These are phyloP conservation scores for Oryza australiensis DNA, from an alignment of 176 grass and related monocot genomes.

Conservation along the genomic window DNA sequence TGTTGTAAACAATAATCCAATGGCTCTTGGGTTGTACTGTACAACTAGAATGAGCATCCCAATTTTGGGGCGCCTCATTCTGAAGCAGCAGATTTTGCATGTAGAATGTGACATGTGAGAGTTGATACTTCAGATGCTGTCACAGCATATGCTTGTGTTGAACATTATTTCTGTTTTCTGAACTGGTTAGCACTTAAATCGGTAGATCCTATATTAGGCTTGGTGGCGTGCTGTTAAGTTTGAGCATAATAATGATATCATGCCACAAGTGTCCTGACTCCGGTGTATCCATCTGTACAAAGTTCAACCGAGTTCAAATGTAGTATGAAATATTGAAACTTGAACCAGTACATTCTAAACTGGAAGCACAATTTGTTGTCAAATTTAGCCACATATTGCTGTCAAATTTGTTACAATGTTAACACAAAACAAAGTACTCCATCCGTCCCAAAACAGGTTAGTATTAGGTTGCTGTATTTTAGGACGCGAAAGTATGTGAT, in stretches of 20 bases:
- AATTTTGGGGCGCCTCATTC: neutral
- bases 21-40: constrained; percentile 38
- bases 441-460: no score
- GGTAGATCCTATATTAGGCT: neutral
- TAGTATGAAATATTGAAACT: neutral
- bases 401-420: neutral
- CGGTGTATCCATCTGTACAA: neutral
- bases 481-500: no score
- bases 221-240: neutral
- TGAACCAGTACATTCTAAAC: neutral
- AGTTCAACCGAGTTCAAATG: neutral
- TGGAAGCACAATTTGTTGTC: neutral
- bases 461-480: no score
- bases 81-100: constrained; percentile 14
- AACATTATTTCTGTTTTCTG: neutral
- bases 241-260: neutral
- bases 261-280: neutral
- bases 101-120: neutral
- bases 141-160: neutral
- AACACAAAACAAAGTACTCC: no score
- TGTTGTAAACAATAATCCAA: constrained; percentile 41
- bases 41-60: constrained; percentile 8
- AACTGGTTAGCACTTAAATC: neutral
- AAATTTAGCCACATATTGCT: neutral
- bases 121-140: neutral